Evolutionary conservation across 768 basidiomycete species (phyloP), one percentile per base, ranked within the genome.

Genomic region (Psilocybe tampanensis): DNA sequence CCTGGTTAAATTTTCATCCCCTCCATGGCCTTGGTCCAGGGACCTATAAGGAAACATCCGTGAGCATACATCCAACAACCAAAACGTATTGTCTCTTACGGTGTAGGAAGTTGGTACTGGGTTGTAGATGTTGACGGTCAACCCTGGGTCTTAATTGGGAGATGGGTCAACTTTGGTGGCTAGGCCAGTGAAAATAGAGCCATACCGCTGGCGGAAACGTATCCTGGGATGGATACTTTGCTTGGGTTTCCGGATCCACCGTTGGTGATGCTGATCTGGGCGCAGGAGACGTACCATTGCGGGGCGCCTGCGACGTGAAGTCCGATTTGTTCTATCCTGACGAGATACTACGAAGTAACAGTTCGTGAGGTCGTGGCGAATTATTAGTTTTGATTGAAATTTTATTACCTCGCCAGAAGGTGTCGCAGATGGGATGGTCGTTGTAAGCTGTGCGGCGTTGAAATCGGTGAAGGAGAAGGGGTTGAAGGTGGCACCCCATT

Each of bases 181-280:
- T n/a, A n/a, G n/a, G n/a, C n/a, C n/a, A n/a, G n/a, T n/a, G n/a
- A n/a, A n/a, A n/a, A n/a, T n/a, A n/a, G n/a, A n/a, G 22, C 43
- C 67, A 60, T 58, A 72, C 74, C 76, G 52, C 61, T 55, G 22
- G 75, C 62, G 11, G 74, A 66, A 56, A 79, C 76, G 52, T 79
- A 77, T 55, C 80, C 80, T n/a, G 80, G 81, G 60, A 81, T 80
- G 39, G 76, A 68, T 44, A 81, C 80, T 53, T 77, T 81, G 3
- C 70, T 58, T 1, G 80, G 80, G 24, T 61, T 78, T 15, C 78
- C 80, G 57, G 65, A 67, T 11, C 81, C 80, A 29, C 78, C 73
- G 24, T 74, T 73, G 2, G 74, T 76, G 50, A 82, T 61, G 34
- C 69, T 74, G 57, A 82, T 74, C 54, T 81, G 80, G 19, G 74